Evolutionary conservation across 805 yeast genomes (phyloP), one percentile per base, ranked within the genome.

Genomic region (Candida sithepensis): DNA sequence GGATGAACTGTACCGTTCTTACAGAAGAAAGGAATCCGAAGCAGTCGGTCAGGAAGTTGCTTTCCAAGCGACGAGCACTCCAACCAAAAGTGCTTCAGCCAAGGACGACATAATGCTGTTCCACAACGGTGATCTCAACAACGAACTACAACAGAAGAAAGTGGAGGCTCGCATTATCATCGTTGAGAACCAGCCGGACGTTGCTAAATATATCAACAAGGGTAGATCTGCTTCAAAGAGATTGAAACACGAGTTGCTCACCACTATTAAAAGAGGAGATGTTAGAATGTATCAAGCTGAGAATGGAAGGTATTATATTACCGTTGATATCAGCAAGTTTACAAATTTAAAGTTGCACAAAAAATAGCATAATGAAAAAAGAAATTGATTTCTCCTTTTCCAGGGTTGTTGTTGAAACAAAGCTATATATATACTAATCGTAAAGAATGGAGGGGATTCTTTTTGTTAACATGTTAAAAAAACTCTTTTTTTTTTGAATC

Each of bases 181-280:
- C 30, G 47, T 58, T 28, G 61, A 60, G 40, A 59, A 57, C 42
- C 55, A 54, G 43, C 53, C 57, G n/a, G 43, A 46, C 30, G 39
- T 46, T 52, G 52, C 47, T 6, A 53, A 49, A 33, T 47, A 51
- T 10, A 37, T 49, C 39, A 51, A 43, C 33, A 46, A 45, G 44
- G 58, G 62, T 4, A 44, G 32, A 5, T 38, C 44, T 20, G 59
- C 54, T 3, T 46, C 53, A 4, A 53, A 50, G 13, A 53, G 51
- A 54, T 49, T 52, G 20, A 57, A 56, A 39, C 39, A 47, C 1
- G 56, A 54, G 30, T 46, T 60, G 42, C 36, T 52, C 14, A 48
- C 54, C n/a, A 47, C 51, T 38, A 54, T 60, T 10, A 44, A 52
- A 41, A 32, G 41, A 19, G 61, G 64, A 4, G 45, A 46, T 10